Conservation (phyloP, 306 rosid species). For the peach (Prunus persica) region DNA sequence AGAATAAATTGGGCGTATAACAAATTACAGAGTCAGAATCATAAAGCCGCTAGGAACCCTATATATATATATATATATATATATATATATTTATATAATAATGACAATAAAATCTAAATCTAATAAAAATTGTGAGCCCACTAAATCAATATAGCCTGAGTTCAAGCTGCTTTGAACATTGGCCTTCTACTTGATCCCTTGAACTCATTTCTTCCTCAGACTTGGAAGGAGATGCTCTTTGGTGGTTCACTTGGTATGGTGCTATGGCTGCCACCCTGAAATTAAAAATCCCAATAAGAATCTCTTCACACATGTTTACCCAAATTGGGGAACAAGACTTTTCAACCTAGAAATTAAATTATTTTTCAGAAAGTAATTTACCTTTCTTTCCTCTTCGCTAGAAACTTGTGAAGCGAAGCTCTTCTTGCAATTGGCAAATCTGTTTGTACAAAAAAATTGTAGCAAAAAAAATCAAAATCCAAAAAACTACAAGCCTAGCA, state of each 20-base stretch:
- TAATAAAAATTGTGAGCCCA: constrained; percentile 19
- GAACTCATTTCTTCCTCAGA: constrained; percentile 23
- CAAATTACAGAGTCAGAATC: not conserved
- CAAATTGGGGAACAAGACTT: no score
- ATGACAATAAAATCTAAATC: constrained; percentile 18
- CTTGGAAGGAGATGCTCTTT: constrained; percentile 20
- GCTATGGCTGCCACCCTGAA: constrained; percentile 64
- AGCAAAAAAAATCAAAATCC: no score
- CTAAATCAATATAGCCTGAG: constrained; percentile 43
- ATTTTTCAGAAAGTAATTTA: constrained; percentile 4
- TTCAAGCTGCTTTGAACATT: constrained; percentile 49
- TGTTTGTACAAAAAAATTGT: no score
- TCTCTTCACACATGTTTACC: not conserved
- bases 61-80: no score
- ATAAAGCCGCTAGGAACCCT: not conserved
- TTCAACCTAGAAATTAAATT: not conserved
- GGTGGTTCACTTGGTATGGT: constrained; percentile 58
- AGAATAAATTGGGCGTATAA: not conserved
- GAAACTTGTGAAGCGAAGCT: constrained; percentile 82
- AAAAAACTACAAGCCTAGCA: no score
- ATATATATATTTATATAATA: no score
- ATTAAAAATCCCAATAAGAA: not conserved
- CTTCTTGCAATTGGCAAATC: constrained; percentile 81
- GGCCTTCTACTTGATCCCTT: constrained; percentile 23
- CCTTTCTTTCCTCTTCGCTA: constrained; percentile 95